Conservation (phyloP, 345 rosid genomes). For the Salix purpurea region DNA sequence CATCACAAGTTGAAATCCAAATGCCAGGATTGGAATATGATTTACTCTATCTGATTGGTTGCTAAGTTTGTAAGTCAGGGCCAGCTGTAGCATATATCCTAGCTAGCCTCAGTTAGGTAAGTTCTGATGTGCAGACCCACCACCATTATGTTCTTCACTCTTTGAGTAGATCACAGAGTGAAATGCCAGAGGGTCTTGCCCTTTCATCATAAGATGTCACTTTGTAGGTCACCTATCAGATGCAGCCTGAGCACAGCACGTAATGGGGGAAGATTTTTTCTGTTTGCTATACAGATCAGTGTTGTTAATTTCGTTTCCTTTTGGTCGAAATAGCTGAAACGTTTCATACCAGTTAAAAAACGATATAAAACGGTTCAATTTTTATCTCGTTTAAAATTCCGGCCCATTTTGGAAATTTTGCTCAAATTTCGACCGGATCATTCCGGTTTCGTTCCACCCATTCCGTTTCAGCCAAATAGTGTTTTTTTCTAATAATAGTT, state of each 20-base stretch:
- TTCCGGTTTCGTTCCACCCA: no score
- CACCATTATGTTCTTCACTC: constrained; percentile 23
- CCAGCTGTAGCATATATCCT: constrained; percentile 15
- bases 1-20: constrained; percentile 1
- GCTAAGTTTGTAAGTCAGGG: not conserved
- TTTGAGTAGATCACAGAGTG: not conserved
- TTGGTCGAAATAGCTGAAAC: no score
- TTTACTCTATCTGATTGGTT: not conserved
- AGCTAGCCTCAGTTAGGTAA: constrained; percentile 13
- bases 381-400: no score
- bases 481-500: no score
- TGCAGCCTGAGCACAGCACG: constrained; percentile 38
- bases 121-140: constrained; percentile 23
- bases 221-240: constrained; percentile 33
- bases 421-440: no score
- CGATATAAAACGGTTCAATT: no score
- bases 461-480: no score
- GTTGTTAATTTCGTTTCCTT: no score
- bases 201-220: constrained; percentile 30
- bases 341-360: no score
- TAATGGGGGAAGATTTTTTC: constrained; percentile 5
- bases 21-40: constrained; percentile 3
- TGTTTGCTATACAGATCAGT: not conserved
- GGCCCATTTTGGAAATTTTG: no score
- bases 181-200: constrained; percentile 22